phyloP scores from a whole-genome alignment of 2,329 filamentous ascomycete species.

The Claviceps sp. region DNA sequence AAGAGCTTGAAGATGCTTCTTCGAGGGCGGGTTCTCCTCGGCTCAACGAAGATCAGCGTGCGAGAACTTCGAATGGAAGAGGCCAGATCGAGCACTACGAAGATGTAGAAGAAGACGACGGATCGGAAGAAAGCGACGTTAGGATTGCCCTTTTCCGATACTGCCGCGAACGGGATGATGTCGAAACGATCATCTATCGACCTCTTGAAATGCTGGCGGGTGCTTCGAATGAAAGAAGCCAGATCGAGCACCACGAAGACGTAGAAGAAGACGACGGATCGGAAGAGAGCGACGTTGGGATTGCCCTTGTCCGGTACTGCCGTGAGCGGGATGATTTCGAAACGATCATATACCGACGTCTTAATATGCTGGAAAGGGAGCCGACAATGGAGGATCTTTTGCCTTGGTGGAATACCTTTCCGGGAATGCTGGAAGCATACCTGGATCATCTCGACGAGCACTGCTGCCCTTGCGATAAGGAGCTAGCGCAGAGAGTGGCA shows the following conservation, averaged over 20 bases:
- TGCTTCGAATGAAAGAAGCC: too few species aligned
- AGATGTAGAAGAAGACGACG: background rate
- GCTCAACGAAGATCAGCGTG: background rate
- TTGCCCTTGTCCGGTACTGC: background rate
- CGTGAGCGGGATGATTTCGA: background rate
- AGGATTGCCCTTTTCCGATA: background rate
- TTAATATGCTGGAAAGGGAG: background rate
- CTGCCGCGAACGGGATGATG: background rate
- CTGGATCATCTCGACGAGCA: conserved; percentile 2
- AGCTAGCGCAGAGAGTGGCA: background rate
- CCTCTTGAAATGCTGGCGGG: background rate
- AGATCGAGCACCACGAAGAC: too few species aligned
- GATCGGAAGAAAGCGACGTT: background rate
- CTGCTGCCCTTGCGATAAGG: background rate
- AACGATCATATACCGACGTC: background rate
- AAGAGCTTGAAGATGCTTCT: background rate
- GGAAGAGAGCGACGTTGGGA: background rate
- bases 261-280: background rate
- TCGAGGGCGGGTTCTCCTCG: background rate
- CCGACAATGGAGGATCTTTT: background rate
- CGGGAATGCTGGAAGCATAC: conserved; percentile 1
- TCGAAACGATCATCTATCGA: background rate
- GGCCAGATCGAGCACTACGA: background rate
- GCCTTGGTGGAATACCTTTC: background rate
- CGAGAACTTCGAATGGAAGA: background rate